A percentile compares a stretch with the other conserved stretches of the same genome.
These are phyloP conservation scores for Przewalskia tangutica DNA, from an alignment of 257 asterid genomes.

Conservation along the genomic window DNA sequence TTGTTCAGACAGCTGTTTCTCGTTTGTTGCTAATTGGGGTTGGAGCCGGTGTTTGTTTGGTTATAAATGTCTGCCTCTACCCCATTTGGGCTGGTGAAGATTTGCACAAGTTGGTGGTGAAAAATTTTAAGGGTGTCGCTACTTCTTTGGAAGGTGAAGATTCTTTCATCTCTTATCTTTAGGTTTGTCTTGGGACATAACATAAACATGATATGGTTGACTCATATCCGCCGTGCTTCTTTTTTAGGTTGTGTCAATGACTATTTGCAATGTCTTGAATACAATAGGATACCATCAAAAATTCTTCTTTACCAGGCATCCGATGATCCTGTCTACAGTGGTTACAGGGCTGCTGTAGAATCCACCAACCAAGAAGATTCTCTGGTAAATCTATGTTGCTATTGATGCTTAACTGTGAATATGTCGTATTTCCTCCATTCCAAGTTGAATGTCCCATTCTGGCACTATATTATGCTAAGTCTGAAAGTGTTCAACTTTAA, in stretches of 20 bases:
- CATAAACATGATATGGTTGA: not conserved
- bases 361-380: conserved; percentile 91
- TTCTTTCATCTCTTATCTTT: not conserved
- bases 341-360: conserved; percentile 75
- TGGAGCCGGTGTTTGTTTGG: conserved; percentile 70
- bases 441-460: not conserved
- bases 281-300: conserved; percentile 74
- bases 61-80: conserved; percentile 51
- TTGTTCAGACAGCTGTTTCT: conserved; percentile 60
- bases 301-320: conserved; percentile 79
- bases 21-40: conserved; percentile 60
- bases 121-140: conserved; percentile 74
- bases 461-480: not conserved
- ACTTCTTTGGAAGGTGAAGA: conserved; percentile 64
- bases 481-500: not conserved
- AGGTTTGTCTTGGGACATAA: not conserved
- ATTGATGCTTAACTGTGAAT: not conserved
- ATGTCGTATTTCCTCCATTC: not conserved
- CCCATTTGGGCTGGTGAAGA: conserved; percentile 98
- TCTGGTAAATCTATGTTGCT: conserved; percentile 34
- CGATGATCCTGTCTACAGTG: conserved; percentile 86
- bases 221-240: conserved; percentile 9
- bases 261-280: conserved; percentile 63
- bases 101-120: conserved; percentile 76
- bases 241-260: conserved; percentile 57